Evolutionary conservation across 2,329 filamentous ascomycete genomes (phyloP), one percentile per base, ranked within the genome.

Genomic region (Biscogniauxia marginata): DNA sequence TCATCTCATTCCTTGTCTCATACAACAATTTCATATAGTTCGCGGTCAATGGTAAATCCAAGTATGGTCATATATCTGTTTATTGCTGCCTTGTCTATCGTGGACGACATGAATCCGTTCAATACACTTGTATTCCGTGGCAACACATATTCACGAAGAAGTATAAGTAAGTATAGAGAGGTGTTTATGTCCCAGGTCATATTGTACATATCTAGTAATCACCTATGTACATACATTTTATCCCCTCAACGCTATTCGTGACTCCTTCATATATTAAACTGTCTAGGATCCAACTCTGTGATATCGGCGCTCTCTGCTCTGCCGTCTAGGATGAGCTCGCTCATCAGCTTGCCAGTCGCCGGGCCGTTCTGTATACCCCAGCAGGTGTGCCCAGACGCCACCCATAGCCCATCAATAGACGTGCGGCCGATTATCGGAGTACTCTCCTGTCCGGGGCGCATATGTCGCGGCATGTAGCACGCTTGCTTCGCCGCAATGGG

Each of bases 281-380:
- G 83, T 64, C 81, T 81, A 1, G 90, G 90, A 71, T 93, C 87
- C 61, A 93, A 71, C 39, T 79, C 82, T 1, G 77, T 76, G 24
- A 92, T 79, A 59, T 86, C 80, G 4, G 89, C 87, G 64, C 88
- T 92, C 67, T 73, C 86, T 1, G 87, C 83, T 57, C 77, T 74
- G 0, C 89, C 90, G 53, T 93, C 89, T 66, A 93, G 85, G 2
- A 95, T 76, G 73, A 90, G 85, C 72, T 93, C 89, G 39, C 88
- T 88, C 77, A 95, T 88, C 43, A 93, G 72, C 74, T 87, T 90
- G 3, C 90, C 90, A 7, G 93, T 98, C 1, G 83, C 95, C 1
- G 93, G 93, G 0, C 87, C 91, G 75, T 99, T 98, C 76, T 98
- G 93, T 20, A 99, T 96, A 0, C 95, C 95, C 95, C 95, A 99